These are phyloP conservation scores for Rhizoclosmatium globosum DNA, from an alignment of 192 early-diverging fungal species.

Conservation along the genomic window DNA sequence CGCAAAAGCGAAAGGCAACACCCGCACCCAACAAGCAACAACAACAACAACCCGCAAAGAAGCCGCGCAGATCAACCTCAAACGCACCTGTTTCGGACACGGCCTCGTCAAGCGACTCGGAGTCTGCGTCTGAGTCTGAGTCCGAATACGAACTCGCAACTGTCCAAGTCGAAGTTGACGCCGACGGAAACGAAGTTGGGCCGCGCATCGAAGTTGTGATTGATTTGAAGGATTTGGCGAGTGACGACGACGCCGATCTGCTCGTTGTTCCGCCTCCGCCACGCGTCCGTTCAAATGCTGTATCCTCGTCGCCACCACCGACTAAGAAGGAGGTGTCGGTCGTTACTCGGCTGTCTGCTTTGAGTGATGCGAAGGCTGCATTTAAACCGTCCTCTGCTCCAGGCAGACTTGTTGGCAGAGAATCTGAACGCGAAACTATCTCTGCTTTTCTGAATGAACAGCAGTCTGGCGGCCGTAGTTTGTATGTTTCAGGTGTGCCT, in stretches of 20 bases:
- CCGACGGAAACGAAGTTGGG: not conserved
- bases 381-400: slow-evolving; percentile 71
- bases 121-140: not conserved
- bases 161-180: not conserved
- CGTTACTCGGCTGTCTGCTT: not conserved
- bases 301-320: not conserved
- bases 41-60: not conserved
- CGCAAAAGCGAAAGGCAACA: not conserved
- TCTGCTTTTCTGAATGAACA: slow-evolving; percentile 64
- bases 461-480: slow-evolving; percentile 30
- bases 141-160: not conserved
- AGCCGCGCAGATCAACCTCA: too few relatives aligned
- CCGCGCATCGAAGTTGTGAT: not conserved
- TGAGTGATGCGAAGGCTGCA: slow-evolving; percentile 63
- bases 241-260: too few relatives aligned
- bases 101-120: not conserved
- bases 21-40: not conserved
- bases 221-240: too few relatives aligned
- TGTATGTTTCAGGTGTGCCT: slow-evolving; percentile 89
- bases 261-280: too few relatives aligned
- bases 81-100: too few relatives aligned
- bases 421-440: slow-evolving; percentile 61
- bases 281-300: too few relatives aligned
- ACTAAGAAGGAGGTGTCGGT: not conserved
- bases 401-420: slow-evolving; percentile 71